These are phyloP conservation scores for Plasmodium berghei DNA, from an alignment of 169 alveolate genomes.

Conservation along the genomic window DNA sequence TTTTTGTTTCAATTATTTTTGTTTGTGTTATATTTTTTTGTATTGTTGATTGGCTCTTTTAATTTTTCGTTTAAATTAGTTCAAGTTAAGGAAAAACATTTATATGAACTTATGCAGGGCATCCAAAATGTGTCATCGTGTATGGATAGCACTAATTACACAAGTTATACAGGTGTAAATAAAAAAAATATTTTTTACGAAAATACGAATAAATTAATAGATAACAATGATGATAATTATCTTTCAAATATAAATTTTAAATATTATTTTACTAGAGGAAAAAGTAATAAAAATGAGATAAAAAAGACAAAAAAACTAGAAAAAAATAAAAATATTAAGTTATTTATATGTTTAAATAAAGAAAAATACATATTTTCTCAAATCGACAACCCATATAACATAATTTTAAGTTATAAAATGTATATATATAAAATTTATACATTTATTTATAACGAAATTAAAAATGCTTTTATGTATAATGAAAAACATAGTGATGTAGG, in stretches of 20 bases:
- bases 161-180: neutral
- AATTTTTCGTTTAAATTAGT: constrained; percentile 67
- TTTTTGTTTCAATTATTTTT: constrained; percentile 49
- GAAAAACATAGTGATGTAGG: constrained; percentile 1
- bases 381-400: constrained; percentile 13
- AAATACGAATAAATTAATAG: constrained; percentile 23
- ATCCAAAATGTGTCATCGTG: constrained; percentile 31
- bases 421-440: constrained; percentile 17
- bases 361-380: constrained; percentile 9
- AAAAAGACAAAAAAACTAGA: neutral
- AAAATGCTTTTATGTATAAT: constrained; percentile 50
- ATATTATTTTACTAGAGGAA: constrained; percentile 71
- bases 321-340: constrained; percentile 37
- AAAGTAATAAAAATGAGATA: constrained; percentile 20
- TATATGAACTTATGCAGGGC: constrained; percentile 39
- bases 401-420: constrained; percentile 18
- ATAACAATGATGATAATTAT: constrained; percentile 15
- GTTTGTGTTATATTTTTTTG: constrained; percentile 56
- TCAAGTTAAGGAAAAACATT: constrained; percentile 74
- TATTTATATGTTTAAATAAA: constrained; percentile 74
- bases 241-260: constrained; percentile 25
- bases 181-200: neutral
- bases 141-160: neutral
- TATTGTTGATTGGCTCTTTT: constrained; percentile 69
- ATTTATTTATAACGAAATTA: constrained; percentile 64